Base-by-base conservation (phyloP, 192 early-diverging fungal species). In the Gaertneriomyces sp. region DNA sequence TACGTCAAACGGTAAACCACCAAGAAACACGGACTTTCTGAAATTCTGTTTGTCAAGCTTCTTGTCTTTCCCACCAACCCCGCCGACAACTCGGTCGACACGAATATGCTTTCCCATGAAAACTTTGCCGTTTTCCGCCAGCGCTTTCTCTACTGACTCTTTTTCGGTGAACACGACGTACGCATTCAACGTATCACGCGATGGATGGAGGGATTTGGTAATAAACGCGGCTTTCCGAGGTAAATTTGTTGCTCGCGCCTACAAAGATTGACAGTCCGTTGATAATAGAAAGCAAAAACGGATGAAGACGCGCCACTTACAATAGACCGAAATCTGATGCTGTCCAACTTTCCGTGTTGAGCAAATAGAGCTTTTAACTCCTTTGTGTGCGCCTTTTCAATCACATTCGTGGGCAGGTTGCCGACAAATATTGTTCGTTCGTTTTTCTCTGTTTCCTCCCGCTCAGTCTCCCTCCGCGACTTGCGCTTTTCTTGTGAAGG, bases 371-470 rank as follows among this genome's bases (percentile, higher is more conserved):
- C 60, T 59, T 90, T 87, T 7, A 98, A 74, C 42, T 87, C 78
- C 55, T 85, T 91, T 62, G 84, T 79, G 4, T 75, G 74, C 0
- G 63, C 76, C 75, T 92, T 87, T 38, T 84, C 76, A 51, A 86
- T 80, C 56, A 81, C 87, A 38, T 74, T 60, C 10, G 90, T 81
- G 16, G 88, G 75, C 50, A 98, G 73, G 69, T 98, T 98, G 38
- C 96, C 96, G n/a, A 98, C 82, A 79, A 97, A 98, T 14, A 89
- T 68, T n/a, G 96, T 95, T 47, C 93, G 83, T 50, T 74, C 76
- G 77, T 61, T 85, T 60, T 77, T 61, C 46, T 72, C 60, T 12
- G 51, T 52, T 41, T 12, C 61, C 10, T 68, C 57, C 43, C 33
- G 52, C 78, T 69, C 76, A 63, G 46, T 58, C 69, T 50, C 71